A percentile compares a stretch with the other conserved stretches of the same genome.
These are phyloP conservation scores for Aquanectria penicillioides DNA, from an alignment of 2,329 filamentous ascomycete species.

Conservation along the genomic window DNA sequence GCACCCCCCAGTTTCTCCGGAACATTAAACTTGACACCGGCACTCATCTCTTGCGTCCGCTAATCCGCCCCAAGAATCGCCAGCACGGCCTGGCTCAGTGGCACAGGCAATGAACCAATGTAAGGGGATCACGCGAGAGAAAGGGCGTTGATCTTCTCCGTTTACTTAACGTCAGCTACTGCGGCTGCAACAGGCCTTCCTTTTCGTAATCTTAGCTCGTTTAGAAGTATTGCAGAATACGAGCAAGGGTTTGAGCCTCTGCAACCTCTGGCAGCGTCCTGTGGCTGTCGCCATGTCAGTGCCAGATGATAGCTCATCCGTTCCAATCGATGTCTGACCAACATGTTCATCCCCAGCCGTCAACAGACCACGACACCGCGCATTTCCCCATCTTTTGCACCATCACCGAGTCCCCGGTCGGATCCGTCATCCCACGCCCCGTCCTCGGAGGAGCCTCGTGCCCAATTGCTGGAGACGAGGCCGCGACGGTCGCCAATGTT, in stretches of 20 bases:
- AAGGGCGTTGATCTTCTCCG: background rate
- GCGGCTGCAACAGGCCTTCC: background rate
- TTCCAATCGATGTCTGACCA: background rate
- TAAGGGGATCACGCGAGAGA: slow-evolving; percentile 5
- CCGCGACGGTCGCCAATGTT: slow-evolving; percentile 9
- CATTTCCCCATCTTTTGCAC: background rate
- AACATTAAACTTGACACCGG: slow-evolving; percentile 9
- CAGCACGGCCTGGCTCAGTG: background rate
- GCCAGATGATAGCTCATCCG: background rate
- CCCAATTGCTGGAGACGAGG: background rate
- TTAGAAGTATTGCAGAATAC: background rate
- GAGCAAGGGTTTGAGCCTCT: background rate
- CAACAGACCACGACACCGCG: background rate
- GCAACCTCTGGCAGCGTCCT: background rate
- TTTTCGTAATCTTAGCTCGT: background rate
- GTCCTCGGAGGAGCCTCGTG: slow-evolving; percentile 1
- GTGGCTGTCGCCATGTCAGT: background rate
- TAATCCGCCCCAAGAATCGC: slow-evolving; percentile 2
- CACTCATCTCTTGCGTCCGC: background rate
- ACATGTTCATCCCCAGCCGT: slow-evolving; percentile 5
- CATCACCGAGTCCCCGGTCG: background rate
- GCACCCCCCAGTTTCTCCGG: background rate
- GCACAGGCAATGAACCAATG: slow-evolving; percentile 6
- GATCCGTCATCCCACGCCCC: slow-evolving; percentile 6
- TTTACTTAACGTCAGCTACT: background rate